Percentiles rank a stretch among this genome's conserved stretches.
phyloP scores from a whole-genome alignment of 1,284 basidiomycete genomes.

The Leccinum pachyderme region DNA sequence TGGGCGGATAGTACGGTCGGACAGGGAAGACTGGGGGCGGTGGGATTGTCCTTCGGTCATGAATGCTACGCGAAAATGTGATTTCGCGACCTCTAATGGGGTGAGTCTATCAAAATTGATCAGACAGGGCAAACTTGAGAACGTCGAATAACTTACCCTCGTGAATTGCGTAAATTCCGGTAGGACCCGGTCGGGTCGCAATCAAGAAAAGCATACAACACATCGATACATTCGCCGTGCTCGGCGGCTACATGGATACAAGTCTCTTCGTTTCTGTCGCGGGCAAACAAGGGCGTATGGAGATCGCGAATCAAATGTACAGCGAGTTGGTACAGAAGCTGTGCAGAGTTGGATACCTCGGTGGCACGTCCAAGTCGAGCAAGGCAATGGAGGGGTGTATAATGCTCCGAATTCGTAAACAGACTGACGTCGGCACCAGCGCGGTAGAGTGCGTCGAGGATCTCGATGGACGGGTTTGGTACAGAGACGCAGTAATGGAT shows the following conservation, averaged over 20 bases:
- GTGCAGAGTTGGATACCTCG: conserved; percentile 36
- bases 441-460: conserved; percentile 66
- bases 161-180: conserved; percentile 59
- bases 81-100: conserved; percentile 62
- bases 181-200: conserved; percentile 56
- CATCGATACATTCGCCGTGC: conserved; percentile 70
- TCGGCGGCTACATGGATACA: conserved; percentile 94
- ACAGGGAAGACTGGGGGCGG: conserved; percentile 53
- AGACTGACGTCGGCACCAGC: conserved; percentile 71
- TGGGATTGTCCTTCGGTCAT: conserved; percentile 44
- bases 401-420: conserved; percentile 63
- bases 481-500: conserved; percentile 66
- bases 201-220: conserved; percentile 60
- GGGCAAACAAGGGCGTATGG: conserved; percentile 60
- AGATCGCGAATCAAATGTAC: conserved; percentile 66
- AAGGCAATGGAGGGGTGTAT: conserved; percentile 68
- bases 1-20: conserved; percentile 55
- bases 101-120: conserved; percentile 47
- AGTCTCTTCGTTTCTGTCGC: conserved; percentile 84
- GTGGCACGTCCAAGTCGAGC: conserved; percentile 49
- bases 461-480: conserved; percentile 52
- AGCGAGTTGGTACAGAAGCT: conserved; percentile 53
- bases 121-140: not conserved
- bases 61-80: conserved; percentile 60
- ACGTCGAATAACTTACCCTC: conserved; percentile 49